Evolutionary conservation across 2,329 filamentous ascomycete genomes (phyloP), one percentile per base, ranked within the genome.

Genomic region (Monilinia vaccinii-corymbosi): DNA sequence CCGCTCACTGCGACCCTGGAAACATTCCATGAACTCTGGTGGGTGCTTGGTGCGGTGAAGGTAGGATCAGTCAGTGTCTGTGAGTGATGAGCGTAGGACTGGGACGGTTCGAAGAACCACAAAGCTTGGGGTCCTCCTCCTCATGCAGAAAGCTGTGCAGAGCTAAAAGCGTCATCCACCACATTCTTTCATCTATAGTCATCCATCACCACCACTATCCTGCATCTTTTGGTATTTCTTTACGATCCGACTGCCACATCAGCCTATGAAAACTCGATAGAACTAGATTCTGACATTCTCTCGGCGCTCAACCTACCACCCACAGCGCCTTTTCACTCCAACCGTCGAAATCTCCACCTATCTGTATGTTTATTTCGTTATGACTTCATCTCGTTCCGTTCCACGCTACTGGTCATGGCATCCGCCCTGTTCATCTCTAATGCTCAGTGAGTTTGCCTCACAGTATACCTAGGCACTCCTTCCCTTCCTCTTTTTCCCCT

Each of bases 151-250:
- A 62, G 57, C 61, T 64, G 63, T 60, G 61, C 60, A 58, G 53
- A 66, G 63, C 67, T 64, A 64, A 63, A 63, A 68, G 64, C 64
- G 65, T 69, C 66, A 64, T 66, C 62, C 63, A 62, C 56, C 58
- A 61, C 61, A 65, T 64, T 63, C 64, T 63, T 60, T 58, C 56
- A 59, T 44, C 32, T 38, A 40, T 46, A 53, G n/a, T 56, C 63
- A 62, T 60, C 60, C 63, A 65, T 61, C 63, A 61, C 56, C 61
- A 36, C 11, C 51, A 31, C 44, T 56, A 28, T 57, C 38, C 42
- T 49, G 31, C 31, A 34, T 56, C 25, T 49, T 38, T 36, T 45
- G 45, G 21, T 44, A 49, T 49, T 49, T 32, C 50, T 60, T 42
- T 48, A 47, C 50, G 13, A 56, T 21, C 45, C 48, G 32, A 38